Base-by-base conservation (phyloP, 1,284 basidiomycete genomes). In the Pseudozyma hubeiensis region DNA sequence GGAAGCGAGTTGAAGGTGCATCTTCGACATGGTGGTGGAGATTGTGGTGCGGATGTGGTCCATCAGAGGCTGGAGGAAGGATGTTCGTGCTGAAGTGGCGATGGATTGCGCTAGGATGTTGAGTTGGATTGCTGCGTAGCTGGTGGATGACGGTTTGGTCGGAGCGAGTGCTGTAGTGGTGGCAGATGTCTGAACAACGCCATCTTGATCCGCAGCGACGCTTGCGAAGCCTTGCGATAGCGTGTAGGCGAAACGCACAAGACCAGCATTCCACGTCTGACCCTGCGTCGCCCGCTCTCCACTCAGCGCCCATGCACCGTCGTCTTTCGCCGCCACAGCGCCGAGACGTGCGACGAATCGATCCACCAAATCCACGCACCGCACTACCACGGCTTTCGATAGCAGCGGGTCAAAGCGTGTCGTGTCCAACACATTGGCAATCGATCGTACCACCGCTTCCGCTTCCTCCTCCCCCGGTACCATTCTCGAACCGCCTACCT, bases 331-430 rank as follows among this genome's bases (percentile, higher is more conserved):
- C 6, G 45, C 52, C 3, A 35, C 51, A 3, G 34, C 30, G 3
- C 39, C 49, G 6, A 61, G n/a, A 4, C 53, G 40, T 13, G 35
- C 19, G 4, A 19, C 60, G n/a, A 54, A 63, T 6, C 63, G 54
- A 16, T 56, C 56, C 11, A 60, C 14, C 88, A 87, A 13, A 87
- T 87, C 0, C 89, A 90, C 79, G 24, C 65, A 68, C 13, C 90
- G 91, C 77, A 90, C 90, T 5, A 93, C 92, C 5, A 95, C 90
- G 1, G 89, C 88, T 58, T 88, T 88, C 7, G 93, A 89, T 8
- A 98, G 87, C 33, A 97, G 82, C 0, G 95, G 95, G 85, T 98
- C 95, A 82, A 97, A 97, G 60, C 91, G 89, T 4, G 93, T 94
- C 2, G 93, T 90, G 84, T 98, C 95, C 4, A 98, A 88, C 82